These are phyloP conservation scores for Diplogelasinospora grovesii DNA, from an alignment of 495 filamentous ascomycete genomes.

Conservation along the genomic window DNA sequence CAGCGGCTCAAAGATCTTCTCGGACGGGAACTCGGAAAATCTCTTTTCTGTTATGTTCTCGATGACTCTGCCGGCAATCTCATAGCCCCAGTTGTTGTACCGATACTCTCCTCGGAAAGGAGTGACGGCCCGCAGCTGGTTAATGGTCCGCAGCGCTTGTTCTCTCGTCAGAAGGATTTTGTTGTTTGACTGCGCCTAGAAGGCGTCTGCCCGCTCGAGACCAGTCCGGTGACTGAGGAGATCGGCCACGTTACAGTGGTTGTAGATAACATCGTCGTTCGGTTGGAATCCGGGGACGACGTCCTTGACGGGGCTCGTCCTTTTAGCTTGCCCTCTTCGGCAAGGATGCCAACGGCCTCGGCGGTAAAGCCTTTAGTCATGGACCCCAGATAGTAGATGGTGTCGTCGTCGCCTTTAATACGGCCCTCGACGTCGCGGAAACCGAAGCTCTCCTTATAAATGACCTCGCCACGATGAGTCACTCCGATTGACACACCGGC, in stretches of 20 bases:
- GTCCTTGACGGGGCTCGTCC: constrained; percentile 5
- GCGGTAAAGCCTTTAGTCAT: constrained; percentile 7
- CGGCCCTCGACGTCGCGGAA: constrained; percentile 1
- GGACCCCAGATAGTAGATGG: constrained; percentile 9
- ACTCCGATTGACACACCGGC: constrained; percentile 2
- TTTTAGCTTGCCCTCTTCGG: neutral
- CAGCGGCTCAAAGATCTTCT: constrained; percentile 6
- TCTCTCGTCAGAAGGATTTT: constrained; percentile 2
- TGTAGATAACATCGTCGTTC: neutral
- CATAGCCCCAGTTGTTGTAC: constrained; percentile 24
- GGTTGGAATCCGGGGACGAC: constrained; percentile 4
- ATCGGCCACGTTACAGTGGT: constrained; percentile 1
- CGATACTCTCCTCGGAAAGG: constrained; percentile 10
- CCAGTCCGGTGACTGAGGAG: constrained; percentile 9
- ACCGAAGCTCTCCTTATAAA: constrained; percentile 1
- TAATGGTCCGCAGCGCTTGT: constrained; percentile 1
- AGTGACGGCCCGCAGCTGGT: neutral
- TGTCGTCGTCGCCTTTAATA: constrained; percentile 7
- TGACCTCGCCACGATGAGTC: neutral
- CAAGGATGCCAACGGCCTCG: neutral
- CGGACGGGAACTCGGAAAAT: constrained; percentile 6
- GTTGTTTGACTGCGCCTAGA: neutral
- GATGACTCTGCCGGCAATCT: constrained; percentile 17
- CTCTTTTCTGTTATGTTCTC: constrained; percentile 12
- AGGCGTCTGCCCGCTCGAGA: constrained; percentile 1